Base-by-base conservation (phyloP, 495 filamentous ascomycete genomes). In the Penicillium canariense region DNA sequence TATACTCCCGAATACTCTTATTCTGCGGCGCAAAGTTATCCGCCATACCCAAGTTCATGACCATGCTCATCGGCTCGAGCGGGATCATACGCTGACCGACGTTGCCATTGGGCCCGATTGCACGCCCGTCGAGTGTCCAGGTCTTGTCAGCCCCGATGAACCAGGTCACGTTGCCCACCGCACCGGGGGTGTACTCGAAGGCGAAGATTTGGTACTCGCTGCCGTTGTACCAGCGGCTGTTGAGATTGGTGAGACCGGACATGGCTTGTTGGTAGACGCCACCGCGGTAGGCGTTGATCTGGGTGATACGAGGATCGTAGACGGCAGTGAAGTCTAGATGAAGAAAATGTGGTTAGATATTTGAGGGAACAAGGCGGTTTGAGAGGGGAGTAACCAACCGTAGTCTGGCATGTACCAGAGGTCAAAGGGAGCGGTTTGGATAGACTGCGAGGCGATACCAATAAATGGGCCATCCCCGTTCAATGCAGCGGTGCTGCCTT, bases 171-270 rank as follows among this genome's bases (percentile, higher is more conserved):
- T 78, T 71, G 1, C 88, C 86, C 39, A 67, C 59, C 5, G 66
- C 66, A 0, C 88, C 88, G 7, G 88, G 86, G 0, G 70, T 75
- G 68, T 92, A 92, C 56, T 92, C 87, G 52, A 88, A 87, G 14
- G 81, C 80, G 68, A 86, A 91, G 5, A 73, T 83, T 60, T 90
- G 87, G 63, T 89, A 91, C 49, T 74, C 76, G 9, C 84, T 82
- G 17, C 83, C 85, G 61, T 90, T 81, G 67, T 90, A 91, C 88
- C 88, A 91, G 43, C 84, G 71, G 50, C 86, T 84, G 68, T 91
- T 90, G 27, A 91, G 73, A 67, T 83, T 85, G 17, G 82, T 84
- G 2, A 90, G 57, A n/a, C 78, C 84, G 4, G 87, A 90, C 55
- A 89, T 75, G 31, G 87, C 87, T 73, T 91, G 81, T 66, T 91